phyloP scores from a whole-genome alignment of 257 asterid species.

The Nicotiana attenuata region DNA sequence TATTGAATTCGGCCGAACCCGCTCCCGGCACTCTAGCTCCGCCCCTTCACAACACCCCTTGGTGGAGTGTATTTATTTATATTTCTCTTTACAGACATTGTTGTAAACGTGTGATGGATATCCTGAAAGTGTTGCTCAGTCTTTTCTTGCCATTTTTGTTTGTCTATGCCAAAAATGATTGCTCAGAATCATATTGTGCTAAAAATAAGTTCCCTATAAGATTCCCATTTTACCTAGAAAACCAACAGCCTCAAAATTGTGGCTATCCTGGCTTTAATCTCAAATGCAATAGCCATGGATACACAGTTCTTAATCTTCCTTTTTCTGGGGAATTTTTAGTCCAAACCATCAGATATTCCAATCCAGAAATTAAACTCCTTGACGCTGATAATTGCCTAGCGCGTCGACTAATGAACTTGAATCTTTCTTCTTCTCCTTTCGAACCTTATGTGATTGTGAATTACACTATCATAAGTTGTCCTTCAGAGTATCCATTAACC shows the following conservation, averaged over 20 bases:
- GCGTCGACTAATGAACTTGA: constrained; percentile 29
- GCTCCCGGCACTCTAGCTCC: no score
- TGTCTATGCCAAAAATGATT: constrained; percentile 27
- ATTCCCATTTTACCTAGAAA: constrained; percentile 39
- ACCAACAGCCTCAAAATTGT: constrained; percentile 27
- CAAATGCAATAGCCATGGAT: constrained; percentile 15
- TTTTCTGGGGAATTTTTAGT: constrained; percentile 45
- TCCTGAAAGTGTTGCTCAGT: constrained; percentile 12
- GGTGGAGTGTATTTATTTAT: no score
- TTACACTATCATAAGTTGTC: constrained; percentile 53
- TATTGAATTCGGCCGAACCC: no score
- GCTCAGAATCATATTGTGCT: constrained; percentile 20
- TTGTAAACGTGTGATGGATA: constrained; percentile 28
- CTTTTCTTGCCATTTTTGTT: constrained; percentile 18
- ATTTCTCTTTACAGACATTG: no score
- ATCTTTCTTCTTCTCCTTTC: constrained; percentile 57
- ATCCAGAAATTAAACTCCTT: constrained; percentile 41
- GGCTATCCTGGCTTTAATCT: constrained; percentile 52
- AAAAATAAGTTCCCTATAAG: constrained; percentile 9
- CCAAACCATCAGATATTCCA: constrained; percentile 39
- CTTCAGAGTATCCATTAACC: constrained; percentile 15
- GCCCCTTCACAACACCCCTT: no score
- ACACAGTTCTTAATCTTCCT: constrained; percentile 35
- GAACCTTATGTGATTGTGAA: constrained; percentile 13
- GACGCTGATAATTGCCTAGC: constrained; percentile 57